phyloP scores from a whole-genome alignment of 345 rosid genomes.

The Nephelium lappaceum region DNA sequence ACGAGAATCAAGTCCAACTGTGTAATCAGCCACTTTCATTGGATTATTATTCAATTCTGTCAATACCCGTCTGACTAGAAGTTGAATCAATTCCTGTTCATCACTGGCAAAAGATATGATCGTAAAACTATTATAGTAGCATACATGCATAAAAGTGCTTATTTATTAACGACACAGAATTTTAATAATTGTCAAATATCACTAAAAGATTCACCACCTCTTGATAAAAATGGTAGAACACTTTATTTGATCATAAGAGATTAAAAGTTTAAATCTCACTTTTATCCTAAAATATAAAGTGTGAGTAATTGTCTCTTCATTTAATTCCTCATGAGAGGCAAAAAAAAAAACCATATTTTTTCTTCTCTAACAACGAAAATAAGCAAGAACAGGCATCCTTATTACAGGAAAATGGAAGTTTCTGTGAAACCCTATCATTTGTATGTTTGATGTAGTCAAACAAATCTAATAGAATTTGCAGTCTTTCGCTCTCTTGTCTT shows the following conservation, averaged over 20 bases:
- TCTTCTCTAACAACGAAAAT: neutral
- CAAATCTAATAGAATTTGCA: neutral
- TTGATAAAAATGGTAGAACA: too few relatives aligned
- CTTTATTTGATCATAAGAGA: too few relatives aligned
- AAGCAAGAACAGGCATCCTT: too few relatives aligned
- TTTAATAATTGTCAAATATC: neutral
- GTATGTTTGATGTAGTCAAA: neutral
- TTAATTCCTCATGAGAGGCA: too few relatives aligned
- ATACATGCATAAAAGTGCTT: neutral
- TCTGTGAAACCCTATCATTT: neutral
- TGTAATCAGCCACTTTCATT: slow-evolving; percentile 39
- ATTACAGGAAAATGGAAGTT: neutral
- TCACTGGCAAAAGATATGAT: slow-evolving; percentile 22
- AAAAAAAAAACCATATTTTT: neutral
- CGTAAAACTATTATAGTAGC: neutral
- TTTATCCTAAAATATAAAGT: too few relatives aligned
- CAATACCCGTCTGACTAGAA: slow-evolving; percentile 45
- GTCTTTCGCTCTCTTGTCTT: neutral
- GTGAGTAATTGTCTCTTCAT: too few relatives aligned
- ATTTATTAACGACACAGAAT: neutral
- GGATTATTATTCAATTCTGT: slow-evolving; percentile 54
- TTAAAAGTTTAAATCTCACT: too few relatives aligned
- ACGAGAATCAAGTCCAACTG: slow-evolving; percentile 45
- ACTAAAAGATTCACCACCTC: neutral
- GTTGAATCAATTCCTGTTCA: slow-evolving; percentile 26